These are phyloP conservation scores for Vitis amurensis DNA, from an alignment of 164 flowering plant genomes.

Conservation along the genomic window DNA sequence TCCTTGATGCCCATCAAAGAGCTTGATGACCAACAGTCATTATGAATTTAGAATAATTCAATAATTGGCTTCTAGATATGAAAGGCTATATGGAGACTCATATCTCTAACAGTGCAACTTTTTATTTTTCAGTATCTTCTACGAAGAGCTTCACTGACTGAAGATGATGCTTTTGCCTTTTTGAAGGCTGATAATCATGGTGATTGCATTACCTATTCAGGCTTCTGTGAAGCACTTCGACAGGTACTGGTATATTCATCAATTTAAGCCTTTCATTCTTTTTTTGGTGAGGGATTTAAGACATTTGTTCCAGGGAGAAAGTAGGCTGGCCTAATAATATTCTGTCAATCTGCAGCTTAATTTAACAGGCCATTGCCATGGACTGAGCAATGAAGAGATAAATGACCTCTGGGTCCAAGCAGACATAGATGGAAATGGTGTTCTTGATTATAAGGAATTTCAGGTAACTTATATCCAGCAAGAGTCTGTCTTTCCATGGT, in stretches of 20 bases:
- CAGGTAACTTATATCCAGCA: constrained; percentile 44
- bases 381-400: constrained; percentile 64
- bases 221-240: constrained; percentile 79
- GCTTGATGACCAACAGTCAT: too few species aligned
- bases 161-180: constrained; percentile 76
- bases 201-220: constrained; percentile 67
- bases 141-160: constrained; percentile 63
- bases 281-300: not conserved
- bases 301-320: too few species aligned
- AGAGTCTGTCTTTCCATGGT: too few species aligned
- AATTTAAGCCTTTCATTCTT: not conserved
- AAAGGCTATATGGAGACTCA: constrained; percentile 1
- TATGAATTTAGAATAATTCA: not conserved
- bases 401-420: constrained; percentile 84
- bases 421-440: constrained; percentile 75
- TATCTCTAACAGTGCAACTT: constrained; percentile 13
- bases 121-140: constrained; percentile 61
- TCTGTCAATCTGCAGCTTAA: constrained; percentile 54
- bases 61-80: not conserved
- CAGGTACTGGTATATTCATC: constrained; percentile 48
- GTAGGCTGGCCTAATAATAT: not conserved
- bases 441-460: constrained; percentile 75
- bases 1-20: not conserved
- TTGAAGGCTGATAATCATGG: constrained; percentile 63
- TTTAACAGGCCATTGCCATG: constrained; percentile 66